Percentiles rank a stretch among this genome's conserved stretches.
These are phyloP conservation scores for Metarhizium robertsii DNA, from an alignment of 2,329 filamentous ascomycete genomes.

Conservation along the genomic window DNA sequence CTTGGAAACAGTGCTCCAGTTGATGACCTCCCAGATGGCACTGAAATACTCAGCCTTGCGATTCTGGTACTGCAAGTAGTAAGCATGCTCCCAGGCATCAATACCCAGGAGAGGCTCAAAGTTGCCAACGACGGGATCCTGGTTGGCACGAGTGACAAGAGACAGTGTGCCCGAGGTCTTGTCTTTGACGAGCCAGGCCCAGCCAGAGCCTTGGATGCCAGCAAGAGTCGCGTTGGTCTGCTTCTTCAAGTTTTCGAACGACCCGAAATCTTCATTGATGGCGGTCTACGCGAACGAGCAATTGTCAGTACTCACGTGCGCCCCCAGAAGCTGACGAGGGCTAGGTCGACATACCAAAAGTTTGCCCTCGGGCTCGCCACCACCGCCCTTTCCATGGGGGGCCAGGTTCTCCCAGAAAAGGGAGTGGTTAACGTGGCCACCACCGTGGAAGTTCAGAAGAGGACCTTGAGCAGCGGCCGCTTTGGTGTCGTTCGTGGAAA, in stretches of 20 bases:
- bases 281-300: constrained; percentile 29
- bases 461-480: constrained; percentile 41
- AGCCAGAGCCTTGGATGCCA: constrained; percentile 76
- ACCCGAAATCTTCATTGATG: constrained; percentile 60
- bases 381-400: constrained; percentile 52
- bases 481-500: constrained; percentile 49
- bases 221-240: constrained; percentile 61
- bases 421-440: constrained; percentile 78
- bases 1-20: constrained; percentile 86
- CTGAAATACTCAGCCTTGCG: constrained; percentile 93
- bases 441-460: constrained; percentile 69
- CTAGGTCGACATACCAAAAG: constrained; percentile 39
- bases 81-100: constrained; percentile 94
- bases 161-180: constrained; percentile 50
- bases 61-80: constrained; percentile 95
- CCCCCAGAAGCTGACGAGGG: background rate
- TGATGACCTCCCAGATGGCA: constrained; percentile 89
- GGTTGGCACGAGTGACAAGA: constrained; percentile 69
- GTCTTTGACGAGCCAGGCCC: constrained; percentile 81
- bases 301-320: background rate
- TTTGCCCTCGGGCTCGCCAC: constrained; percentile 51
- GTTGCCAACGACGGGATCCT: constrained; percentile 80
- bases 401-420: constrained; percentile 80
- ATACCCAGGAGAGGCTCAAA: constrained; percentile 77
- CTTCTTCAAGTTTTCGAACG: constrained; percentile 53